Evolutionary conservation across 169 alveolate species (phyloP), one percentile per base, ranked within the genome.

Genomic region (Eimeria sp.): DNA sequence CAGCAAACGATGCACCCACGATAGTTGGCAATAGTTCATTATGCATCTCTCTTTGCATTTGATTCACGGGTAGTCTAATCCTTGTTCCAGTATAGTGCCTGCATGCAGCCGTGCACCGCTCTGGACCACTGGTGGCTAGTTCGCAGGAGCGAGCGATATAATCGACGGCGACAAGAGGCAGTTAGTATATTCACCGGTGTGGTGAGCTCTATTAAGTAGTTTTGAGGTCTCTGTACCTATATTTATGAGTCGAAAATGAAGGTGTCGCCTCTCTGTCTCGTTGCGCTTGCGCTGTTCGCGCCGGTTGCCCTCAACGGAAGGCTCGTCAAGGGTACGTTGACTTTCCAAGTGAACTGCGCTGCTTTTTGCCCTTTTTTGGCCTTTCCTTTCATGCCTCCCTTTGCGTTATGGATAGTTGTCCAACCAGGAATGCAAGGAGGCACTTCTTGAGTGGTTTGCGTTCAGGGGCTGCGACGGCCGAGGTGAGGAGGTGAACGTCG

Each of bases 401-500:
- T 27, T 3, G 34, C 4, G 16, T 0, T 0, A 18, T 40, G 0
- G 16, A 40, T 5, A 18, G 7, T 18, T 73, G 30, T 73, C 27
- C 27, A 40, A 20, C 10, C 27, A 34, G n/a, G n/a, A 16, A 13
- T 72, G 14, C 0, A 40, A 34, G 3, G 0, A 34, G 10, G 30
- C 40, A 4, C 54, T 0, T 34, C 40, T 16, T 34, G 83, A 18
- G 83, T 40, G 51, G 5, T 43, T 27, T 73, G 14, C 20, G 57
- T 73, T 34, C 83, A 73, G 83, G 57, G 30, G 83, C n/a, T 4
- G 51, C 25, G 3, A 30, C 83, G 5, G 83, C 16, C 13, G 83
- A 73, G 83, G 83, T 73, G 83, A 40, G 57, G 83, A 40, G 57
- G 83, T 27, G 49, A 67, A 40, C 57, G 54, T 30, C 27, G 20